A percentile compares a stretch with the other conserved stretches of the same genome.
Evolutionary conservation across 2,329 filamentous ascomycete species (phyloP).

Genomic region (Cryoendolithus antarcticus): DNA sequence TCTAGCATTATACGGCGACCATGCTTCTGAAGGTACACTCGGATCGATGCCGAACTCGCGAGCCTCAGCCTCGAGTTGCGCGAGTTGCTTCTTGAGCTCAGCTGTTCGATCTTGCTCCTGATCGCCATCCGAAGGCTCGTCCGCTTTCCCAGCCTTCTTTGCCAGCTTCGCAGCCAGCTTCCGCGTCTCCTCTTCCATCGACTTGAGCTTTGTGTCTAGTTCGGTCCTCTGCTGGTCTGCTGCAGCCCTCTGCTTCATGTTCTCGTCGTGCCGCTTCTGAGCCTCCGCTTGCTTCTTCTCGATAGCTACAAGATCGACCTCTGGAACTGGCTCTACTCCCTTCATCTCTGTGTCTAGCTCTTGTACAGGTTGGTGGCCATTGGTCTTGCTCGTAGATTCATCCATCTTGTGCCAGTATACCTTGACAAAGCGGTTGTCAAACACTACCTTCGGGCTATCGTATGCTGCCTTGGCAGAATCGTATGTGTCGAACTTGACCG

Average conservation of each 20-base stretch:
- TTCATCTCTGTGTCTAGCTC: constrained; percentile 15
- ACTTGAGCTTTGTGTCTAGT: constrained; percentile 51
- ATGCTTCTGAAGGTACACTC: constrained; percentile 25
- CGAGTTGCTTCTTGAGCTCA: constrained; percentile 57
- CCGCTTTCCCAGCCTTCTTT: constrained; percentile 34
- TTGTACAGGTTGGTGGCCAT: constrained; percentile 5
- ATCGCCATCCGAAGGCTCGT: constrained; percentile 13
- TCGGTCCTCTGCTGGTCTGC: constrained; percentile 51
- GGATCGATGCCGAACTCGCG: constrained; percentile 56
- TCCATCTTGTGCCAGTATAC: constrained; percentile 60
- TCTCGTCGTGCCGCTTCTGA: constrained; percentile 56
- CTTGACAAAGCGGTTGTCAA: constrained; percentile 76
- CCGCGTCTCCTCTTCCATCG: constrained; percentile 52
- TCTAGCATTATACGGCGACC: constrained; percentile 9
- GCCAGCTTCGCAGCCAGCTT: constrained; percentile 51
- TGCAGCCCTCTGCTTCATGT: constrained; percentile 49
- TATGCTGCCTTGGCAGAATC: constrained; percentile 57
- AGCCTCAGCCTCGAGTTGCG: constrained; percentile 62
- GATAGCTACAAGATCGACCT: constrained; percentile 60
- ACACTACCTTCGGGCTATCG: constrained; percentile 65
- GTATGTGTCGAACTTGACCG: constrained; percentile 58
- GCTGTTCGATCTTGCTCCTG: constrained; percentile 40
- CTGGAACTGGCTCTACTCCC: constrained; percentile 30
- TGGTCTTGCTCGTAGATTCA: constrained; percentile 5
- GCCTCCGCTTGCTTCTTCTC: constrained; percentile 56